phyloP scores from a whole-genome alignment of 2,329 filamentous ascomycete genomes.

The Epichloe sibirici region DNA sequence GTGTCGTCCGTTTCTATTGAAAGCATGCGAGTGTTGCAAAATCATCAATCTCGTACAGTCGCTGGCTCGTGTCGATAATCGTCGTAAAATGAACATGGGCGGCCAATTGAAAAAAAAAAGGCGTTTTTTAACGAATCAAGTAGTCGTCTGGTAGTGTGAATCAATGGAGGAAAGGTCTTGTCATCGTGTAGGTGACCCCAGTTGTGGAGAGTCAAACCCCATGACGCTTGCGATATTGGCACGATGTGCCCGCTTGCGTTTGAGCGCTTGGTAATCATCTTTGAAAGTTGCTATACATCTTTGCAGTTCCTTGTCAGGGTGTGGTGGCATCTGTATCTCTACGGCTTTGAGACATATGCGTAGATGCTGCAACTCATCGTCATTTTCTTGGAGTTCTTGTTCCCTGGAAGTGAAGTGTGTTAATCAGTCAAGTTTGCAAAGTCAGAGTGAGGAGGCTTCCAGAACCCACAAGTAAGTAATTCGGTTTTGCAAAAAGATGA shows the following conservation, averaged over 20 bases:
- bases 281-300: slow-evolving; percentile 51
- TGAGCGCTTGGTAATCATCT: slow-evolving; percentile 40
- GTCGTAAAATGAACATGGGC: neutral
- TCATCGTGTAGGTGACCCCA: slow-evolving; percentile 12
- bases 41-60: slow-evolving; percentile 5
- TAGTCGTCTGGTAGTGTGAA: neutral
- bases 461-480: slow-evolving; percentile 41
- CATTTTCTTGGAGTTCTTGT: slow-evolving; percentile 41
- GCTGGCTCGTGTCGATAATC: slow-evolving; percentile 3
- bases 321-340: slow-evolving; percentile 43
- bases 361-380: slow-evolving; percentile 48
- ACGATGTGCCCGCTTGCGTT: slow-evolving; percentile 29
- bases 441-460: neutral
- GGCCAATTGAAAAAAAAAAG: neutral
- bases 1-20: neutral
- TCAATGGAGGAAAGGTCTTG: neutral
- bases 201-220: slow-evolving; percentile 15
- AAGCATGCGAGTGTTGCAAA: neutral
- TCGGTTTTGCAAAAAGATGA: slow-evolving; percentile 47
- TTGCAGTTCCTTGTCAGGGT: slow-evolving; percentile 42
- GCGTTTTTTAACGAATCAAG: neutral
- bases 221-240: slow-evolving; percentile 17
- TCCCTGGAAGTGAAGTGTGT: slow-evolving; percentile 27
- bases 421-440: neutral
- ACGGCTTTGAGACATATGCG: slow-evolving; percentile 51